phyloP scores from a whole-genome alignment of 768 basidiomycete species.

The Gloeopeniophorella convolvens region DNA sequence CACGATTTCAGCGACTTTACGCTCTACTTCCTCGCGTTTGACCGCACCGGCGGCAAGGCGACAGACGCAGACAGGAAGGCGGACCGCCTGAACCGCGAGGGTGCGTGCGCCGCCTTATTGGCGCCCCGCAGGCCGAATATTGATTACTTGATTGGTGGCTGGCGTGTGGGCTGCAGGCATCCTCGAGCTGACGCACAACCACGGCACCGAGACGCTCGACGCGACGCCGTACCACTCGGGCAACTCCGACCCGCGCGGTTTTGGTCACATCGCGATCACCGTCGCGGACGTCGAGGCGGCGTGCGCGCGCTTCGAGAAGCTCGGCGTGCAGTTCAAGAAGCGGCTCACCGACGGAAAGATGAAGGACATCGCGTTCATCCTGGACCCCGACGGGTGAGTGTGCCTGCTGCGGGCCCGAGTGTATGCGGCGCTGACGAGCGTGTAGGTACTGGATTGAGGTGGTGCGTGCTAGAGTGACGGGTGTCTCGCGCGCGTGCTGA shows the following conservation, averaged over 20 bases:
- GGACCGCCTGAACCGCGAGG: constrained; percentile 59
- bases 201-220: constrained; percentile 79
- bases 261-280: constrained; percentile 85
- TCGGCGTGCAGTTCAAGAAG: constrained; percentile 86
- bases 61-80: constrained; percentile 46
- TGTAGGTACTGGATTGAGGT: constrained; percentile 19
- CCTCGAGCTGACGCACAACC: constrained; percentile 84
- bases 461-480: too few relatives aligned
- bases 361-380: constrained; percentile 74
- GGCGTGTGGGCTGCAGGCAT: constrained; percentile 40
- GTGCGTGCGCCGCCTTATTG: constrained; percentile 28
- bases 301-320: constrained; percentile 73
- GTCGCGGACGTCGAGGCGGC: constrained; percentile 80
- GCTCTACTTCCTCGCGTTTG: constrained; percentile 83
- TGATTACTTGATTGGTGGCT: background rate
- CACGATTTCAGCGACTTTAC: constrained; percentile 55
- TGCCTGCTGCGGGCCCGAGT: background rate
- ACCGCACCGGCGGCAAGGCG: constrained; percentile 44
- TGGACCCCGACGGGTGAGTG: constrained; percentile 76
- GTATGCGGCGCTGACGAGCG: background rate
- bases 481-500: too few relatives aligned
- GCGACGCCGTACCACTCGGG: constrained; percentile 84
- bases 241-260: constrained; percentile 75
- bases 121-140: background rate
- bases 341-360: constrained; percentile 79